Conservation (phyloP, 495 filamentous ascomycete species). For the Trichoderma gamsii region DNA sequence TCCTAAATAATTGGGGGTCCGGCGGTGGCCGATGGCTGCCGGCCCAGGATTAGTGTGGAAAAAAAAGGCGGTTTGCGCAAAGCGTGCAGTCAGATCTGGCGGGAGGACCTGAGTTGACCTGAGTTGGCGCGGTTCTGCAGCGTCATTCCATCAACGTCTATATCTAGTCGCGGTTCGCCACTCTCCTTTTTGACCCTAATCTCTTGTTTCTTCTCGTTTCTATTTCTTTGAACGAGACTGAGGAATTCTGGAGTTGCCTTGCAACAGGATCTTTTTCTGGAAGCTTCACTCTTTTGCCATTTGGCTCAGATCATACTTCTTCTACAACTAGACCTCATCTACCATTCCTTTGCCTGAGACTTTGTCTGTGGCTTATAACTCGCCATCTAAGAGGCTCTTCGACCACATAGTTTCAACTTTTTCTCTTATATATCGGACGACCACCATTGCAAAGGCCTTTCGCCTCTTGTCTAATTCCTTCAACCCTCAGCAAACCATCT, state of each 20-base stretch:
- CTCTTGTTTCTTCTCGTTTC: not conserved
- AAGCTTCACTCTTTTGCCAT: not conserved
- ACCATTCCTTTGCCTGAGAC: not conserved
- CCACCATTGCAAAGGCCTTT: too few species aligned
- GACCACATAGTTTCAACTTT: too few species aligned
- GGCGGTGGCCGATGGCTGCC: slow-evolving; percentile 12
- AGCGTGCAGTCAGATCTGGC: not conserved
- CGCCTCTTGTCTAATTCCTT: too few species aligned
- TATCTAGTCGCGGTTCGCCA: not conserved
- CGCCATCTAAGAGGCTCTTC: too few species aligned
- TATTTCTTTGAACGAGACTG: not conserved
- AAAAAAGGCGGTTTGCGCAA: not conserved
- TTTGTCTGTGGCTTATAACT: too few species aligned
- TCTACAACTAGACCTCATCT: not conserved
- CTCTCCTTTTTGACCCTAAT: not conserved
- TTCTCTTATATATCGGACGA: too few species aligned
- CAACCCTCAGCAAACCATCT: not conserved
- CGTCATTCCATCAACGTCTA: not conserved
- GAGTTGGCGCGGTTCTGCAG: not conserved
- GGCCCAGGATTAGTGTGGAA: not conserved
- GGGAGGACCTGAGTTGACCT: not conserved
- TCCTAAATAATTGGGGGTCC: not conserved
- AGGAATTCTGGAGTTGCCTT: not conserved
- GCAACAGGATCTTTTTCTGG: not conserved
- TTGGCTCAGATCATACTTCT: not conserved